A percentile compares a stretch with the other conserved stretches of the same genome.
phyloP scores from a whole-genome alignment of 169 alveolate species.

The Babesia bigemina region DNA sequence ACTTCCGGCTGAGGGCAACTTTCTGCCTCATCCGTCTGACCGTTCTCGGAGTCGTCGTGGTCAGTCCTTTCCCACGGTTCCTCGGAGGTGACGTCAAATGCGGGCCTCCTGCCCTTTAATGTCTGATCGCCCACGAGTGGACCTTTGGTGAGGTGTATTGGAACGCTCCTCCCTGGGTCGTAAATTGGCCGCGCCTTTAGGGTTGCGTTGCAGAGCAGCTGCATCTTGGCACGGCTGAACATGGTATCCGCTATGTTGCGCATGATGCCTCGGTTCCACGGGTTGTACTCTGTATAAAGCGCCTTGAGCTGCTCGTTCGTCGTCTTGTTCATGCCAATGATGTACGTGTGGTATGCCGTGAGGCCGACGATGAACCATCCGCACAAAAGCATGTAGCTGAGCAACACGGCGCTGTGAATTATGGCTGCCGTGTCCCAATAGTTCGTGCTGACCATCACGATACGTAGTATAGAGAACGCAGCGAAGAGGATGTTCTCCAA shows the following conservation, averaged over 20 bases:
- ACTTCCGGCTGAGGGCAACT: not conserved
- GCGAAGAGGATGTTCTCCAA: slow-evolving; percentile 51
- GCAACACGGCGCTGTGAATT: slow-evolving; percentile 49
- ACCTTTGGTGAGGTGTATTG: not conserved
- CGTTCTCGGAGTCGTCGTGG: not conserved
- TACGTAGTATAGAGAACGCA: slow-evolving; percentile 48
- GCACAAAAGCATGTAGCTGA: slow-evolving; percentile 62
- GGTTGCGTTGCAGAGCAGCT: slow-evolving; percentile 8
- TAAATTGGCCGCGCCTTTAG: slow-evolving; percentile 8
- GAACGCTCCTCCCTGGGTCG: slow-evolving; percentile 38
- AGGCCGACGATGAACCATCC: slow-evolving; percentile 83
- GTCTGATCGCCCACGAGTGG: not conserved
- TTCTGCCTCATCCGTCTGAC: too few species aligned
- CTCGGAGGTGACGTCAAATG: slow-evolving; percentile 3
- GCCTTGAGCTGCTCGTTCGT: slow-evolving; percentile 81
- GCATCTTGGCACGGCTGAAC: slow-evolving; percentile 54
- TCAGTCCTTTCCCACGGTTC: slow-evolving; percentile 12
- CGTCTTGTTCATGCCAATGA: slow-evolving; percentile 78
- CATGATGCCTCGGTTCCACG: slow-evolving; percentile 74
- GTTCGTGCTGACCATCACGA: slow-evolving; percentile 34
- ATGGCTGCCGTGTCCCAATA: slow-evolving; percentile 22
- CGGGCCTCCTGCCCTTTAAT: slow-evolving; percentile 1
- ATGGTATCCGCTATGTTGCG: slow-evolving; percentile 69
- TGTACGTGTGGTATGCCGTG: slow-evolving; percentile 76
- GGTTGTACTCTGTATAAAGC: slow-evolving; percentile 72